A percentile compares a stretch with the other conserved stretches of the same genome.
Conservation (phyloP, 2,329 filamentous ascomycete species). For the Pyricularia grisea region DNA sequence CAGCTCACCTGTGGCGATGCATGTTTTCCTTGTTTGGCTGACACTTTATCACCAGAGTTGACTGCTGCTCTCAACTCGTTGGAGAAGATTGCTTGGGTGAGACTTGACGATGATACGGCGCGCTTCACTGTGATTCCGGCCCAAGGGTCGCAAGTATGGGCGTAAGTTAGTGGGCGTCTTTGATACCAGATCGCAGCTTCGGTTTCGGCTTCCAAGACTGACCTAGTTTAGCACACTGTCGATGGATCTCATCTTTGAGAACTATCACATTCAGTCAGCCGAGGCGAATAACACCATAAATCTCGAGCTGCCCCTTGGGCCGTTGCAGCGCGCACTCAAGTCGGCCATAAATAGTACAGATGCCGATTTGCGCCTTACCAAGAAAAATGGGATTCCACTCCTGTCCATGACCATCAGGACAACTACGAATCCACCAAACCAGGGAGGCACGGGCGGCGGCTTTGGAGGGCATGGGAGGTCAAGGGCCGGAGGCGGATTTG, state of each 20-base stretch:
- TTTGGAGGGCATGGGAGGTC: slow-evolving; percentile 16
- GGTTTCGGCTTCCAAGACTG: background rate
- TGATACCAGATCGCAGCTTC: background rate
- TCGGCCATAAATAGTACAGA: slow-evolving; percentile 76
- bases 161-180: slow-evolving; percentile 39
- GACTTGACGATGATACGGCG: slow-evolving; percentile 75
- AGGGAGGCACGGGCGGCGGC: slow-evolving; percentile 15
- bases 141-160: slow-evolving; percentile 93
- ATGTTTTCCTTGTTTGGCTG: background rate
- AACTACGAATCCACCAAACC: slow-evolving; percentile 40
- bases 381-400: slow-evolving; percentile 79
- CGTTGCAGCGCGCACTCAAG: slow-evolving; percentile 82
- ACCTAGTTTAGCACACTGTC: slow-evolving; percentile 37
- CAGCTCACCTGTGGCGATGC: background rate
- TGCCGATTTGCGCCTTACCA: slow-evolving; percentile 81
- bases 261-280: slow-evolving; percentile 78
- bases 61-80: slow-evolving; percentile 54
- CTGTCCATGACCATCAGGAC: slow-evolving; percentile 86
- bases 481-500: slow-evolving; percentile 18
- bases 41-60: slow-evolving; percentile 37
- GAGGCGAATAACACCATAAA: slow-evolving; percentile 84
- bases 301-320: slow-evolving; percentile 83
- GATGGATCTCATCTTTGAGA: slow-evolving; percentile 79
- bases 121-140: slow-evolving; percentile 96
- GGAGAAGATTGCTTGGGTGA: slow-evolving; percentile 83